Evolutionary conservation across 768 basidiomycete genomes (phyloP), one percentile per base, ranked within the genome.

Genomic region (Pleurotus salmoneostramineus): DNA sequence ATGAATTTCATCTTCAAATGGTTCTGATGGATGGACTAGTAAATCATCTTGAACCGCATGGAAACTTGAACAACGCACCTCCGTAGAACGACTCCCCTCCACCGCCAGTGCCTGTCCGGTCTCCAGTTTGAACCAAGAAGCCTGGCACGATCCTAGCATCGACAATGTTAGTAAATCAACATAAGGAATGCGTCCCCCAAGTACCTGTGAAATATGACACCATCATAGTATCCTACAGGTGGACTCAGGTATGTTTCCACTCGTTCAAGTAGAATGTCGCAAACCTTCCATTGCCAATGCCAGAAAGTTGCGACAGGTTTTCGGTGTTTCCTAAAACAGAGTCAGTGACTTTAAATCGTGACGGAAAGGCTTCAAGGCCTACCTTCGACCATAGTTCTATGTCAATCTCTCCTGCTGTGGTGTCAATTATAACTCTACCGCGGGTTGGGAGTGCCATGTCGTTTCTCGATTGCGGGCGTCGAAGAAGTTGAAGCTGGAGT

Each of bases 51-150:
- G 42, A 10, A 17, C 50, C 10, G 35, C 8, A 46, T 15, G 32
- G 34, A 11, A 17, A 15, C 12, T 6, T 11, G 2, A n/a, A 43
- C 12, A n/a, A 51, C 75, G 10, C 44, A 79, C 94, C 94, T 70
- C 96, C 96, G 63, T 91, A 98, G 69, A 97, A 91, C 0, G 93
- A 95, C 68, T 98, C 96, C 62, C 97, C 95, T 5, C 95, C 94
- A 0, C 74, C 85, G 2, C 97, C 97, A 0, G 92, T 93, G 0
- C 94, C 93, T 0, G 94, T 94, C 63, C 80, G 87, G 69, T 98
- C 96, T 14, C 96, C 96, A 1, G 95, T 95, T 69, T 98, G 97
- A 0, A 97, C 90, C 45, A 98, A 83, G 70, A 98, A 97, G 14
- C 87, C 84, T 0, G 95, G 91, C 2, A 98, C 89, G 40, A 98